Percentiles rank a stretch among this genome's conserved stretches.
Evolutionary conservation across 2,329 filamentous ascomycete genomes (phyloP).

Genomic region (Scedosporium minutisporum): DNA sequence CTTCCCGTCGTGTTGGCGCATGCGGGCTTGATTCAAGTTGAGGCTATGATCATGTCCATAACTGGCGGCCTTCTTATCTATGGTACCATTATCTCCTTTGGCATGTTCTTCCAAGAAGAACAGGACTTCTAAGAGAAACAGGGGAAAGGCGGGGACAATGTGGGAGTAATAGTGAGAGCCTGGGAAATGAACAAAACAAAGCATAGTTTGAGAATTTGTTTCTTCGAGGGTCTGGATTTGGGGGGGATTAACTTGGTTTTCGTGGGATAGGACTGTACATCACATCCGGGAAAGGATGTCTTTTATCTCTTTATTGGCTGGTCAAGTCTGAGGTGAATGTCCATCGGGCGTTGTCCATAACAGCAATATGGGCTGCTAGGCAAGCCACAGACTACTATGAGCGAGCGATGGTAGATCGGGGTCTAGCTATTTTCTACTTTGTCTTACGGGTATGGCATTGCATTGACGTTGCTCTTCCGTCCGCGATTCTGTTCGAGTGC

Average conservation of each 20-base stretch:
- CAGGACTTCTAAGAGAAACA: conserved; percentile 68
- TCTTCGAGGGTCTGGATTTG: not conserved
- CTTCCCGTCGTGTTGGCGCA: conserved; percentile 84
- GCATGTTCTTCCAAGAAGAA: conserved; percentile 96
- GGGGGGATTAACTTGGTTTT: no score
- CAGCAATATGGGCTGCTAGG: no score
- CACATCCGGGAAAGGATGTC: not conserved
- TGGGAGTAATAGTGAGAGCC: not conserved
- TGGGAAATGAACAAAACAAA: not conserved
- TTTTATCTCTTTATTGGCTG: not conserved
- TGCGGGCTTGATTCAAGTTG: conserved; percentile 67
- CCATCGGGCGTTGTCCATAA: no score
- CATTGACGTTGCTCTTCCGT: not conserved
- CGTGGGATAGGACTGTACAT: not conserved
- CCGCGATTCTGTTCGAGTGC: not conserved
- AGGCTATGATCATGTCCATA: conserved; percentile 93
- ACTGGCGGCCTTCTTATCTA: conserved; percentile 90
- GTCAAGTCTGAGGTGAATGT: no score
- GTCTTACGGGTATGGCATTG: not conserved
- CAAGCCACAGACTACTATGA: not conserved
- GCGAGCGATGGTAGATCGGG: not conserved
- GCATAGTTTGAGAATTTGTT: not conserved
- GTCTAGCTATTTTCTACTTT: not conserved
- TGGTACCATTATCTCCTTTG: conserved; percentile 94
- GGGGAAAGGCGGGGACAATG: not conserved